Conservation (phyloP, 1,139 yeast species). For the Saccharomyces hybrid region DNA sequence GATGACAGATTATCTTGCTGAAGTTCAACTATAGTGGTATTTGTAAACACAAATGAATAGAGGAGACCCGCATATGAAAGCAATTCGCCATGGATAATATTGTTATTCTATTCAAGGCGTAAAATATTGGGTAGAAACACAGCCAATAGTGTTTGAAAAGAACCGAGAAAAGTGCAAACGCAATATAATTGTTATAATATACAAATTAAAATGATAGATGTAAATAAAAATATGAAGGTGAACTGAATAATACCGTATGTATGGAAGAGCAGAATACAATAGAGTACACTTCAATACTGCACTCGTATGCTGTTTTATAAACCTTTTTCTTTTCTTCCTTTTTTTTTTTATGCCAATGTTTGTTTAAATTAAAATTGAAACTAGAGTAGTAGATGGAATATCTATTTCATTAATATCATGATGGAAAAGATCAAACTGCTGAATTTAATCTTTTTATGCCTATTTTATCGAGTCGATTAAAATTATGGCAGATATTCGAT, state of each 20-base stretch:
- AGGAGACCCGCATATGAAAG: too few species aligned
- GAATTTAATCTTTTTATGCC: neutral
- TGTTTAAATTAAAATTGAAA: too few species aligned
- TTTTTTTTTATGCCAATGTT: neutral
- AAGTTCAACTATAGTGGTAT: too few species aligned
- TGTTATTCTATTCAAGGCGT: too few species aligned
- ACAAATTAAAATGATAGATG: neutral
- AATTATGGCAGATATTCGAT: conserved; percentile 37
- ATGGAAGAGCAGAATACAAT: neutral
- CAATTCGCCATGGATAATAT: too few species aligned
- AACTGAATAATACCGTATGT: neutral
- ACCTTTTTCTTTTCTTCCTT: neutral
- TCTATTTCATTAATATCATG: neutral
- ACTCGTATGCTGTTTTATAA: too few species aligned
- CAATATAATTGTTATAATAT: neutral
- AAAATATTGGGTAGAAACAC: too few species aligned
- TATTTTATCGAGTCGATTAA: neutral
- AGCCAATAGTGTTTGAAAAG: too few species aligned
- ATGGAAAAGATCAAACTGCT: neutral
- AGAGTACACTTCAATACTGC: neutral
- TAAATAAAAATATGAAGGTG: neutral
- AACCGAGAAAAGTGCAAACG: too few species aligned
- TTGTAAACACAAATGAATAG: too few species aligned
- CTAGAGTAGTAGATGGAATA: neutral
- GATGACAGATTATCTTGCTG: too few species aligned